Percentiles rank a stretch among this genome's conserved stretches.
Conservation (phyloP, 495 filamentous ascomycete species). For the Apiosordaria backusii region DNA sequence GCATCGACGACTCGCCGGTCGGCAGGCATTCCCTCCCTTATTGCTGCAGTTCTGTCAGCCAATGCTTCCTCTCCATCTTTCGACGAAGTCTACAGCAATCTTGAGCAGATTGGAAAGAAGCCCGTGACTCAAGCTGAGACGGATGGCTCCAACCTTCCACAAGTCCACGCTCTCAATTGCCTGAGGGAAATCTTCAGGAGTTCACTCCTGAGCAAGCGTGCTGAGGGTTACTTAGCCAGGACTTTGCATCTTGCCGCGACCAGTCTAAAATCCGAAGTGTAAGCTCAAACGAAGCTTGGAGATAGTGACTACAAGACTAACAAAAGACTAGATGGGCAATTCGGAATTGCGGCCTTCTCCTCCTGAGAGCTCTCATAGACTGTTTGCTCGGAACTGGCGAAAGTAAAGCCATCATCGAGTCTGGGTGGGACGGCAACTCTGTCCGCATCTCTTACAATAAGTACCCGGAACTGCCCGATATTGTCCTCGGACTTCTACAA, state of each 20-base stretch:
- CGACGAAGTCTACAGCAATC: conserved; percentile 46
- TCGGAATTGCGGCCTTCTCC: conserved; percentile 85
- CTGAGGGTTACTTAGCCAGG: conserved; percentile 67
- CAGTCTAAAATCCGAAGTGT: conserved; percentile 61
- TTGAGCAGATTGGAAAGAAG: conserved; percentile 53
- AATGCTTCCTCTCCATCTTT: conserved; percentile 48
- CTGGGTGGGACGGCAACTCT: conserved; percentile 49
- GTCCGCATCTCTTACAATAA: conserved; percentile 61
- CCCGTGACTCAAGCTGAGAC: conserved; percentile 48
- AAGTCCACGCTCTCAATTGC: conserved; percentile 92
- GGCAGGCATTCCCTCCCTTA: conserved; percentile 82
- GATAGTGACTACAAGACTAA: conserved; percentile 16
- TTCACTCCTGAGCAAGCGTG: conserved; percentile 58
- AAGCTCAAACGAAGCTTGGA: conserved; percentile 37
- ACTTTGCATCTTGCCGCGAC: conserved; percentile 69
- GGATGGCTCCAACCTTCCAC: conserved; percentile 68
- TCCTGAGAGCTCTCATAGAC: conserved; percentile 78
- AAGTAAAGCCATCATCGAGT: conserved; percentile 47
- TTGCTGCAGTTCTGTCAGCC: conserved; percentile 69
- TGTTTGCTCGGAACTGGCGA: conserved; percentile 66
- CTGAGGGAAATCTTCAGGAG: conserved; percentile 83
- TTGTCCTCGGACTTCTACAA: conserved; percentile 64
- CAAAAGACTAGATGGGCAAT: conserved; percentile 70
- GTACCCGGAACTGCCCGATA: conserved; percentile 64
- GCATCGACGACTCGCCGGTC: conserved; percentile 84